Base-by-base conservation (phyloP, 2,329 filamentous ascomycete genomes). In the Aspergillus hiratsukae region DNA sequence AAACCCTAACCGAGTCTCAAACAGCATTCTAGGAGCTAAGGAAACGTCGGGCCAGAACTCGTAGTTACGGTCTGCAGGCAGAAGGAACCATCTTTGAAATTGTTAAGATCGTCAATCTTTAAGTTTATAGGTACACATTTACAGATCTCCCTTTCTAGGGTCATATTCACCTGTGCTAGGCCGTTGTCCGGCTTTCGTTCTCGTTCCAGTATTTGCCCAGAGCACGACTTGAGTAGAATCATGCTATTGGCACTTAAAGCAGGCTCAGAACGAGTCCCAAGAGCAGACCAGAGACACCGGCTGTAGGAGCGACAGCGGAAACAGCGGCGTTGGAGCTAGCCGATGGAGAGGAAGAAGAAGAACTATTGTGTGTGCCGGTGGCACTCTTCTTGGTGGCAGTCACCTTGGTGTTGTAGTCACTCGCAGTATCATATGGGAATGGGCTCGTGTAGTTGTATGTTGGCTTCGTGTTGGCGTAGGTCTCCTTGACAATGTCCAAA, bases 381-480 rank as follows among this genome's bases (percentile, higher is more conserved):
- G 40, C 55, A 51, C 62, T 25, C 31, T 60, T 59, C 40, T 63
- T 68, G 31, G 62, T 70, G 14, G 62, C 63, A 25, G 65, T 71
- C 35, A 71, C 68, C 50, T 69, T 61, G 21, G 62, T 21, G 31
- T 71, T 72, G 56, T 65, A 69, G 45, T 61, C 60, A 43, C 55
- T 63, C 48, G 56, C 56, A 2, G 61, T 56, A 40, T 72, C 65
- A 49, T 65, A 70, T 1, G 70, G 70, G 51, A 72, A 66, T 17
- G 72, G 72, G 53, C 65, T 71, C 17, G 64, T 67, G 58, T 74
- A 74, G 61, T 74, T 66, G 58, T 70, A 71, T 10, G 67, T 72
- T 8, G 71, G 59, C 53, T 66, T 41, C 29, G 58, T 61, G 31
- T 63, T 61, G 27, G 60, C 56, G 43, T 67, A 74, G 27, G 68